A percentile compares a stretch with the other conserved stretches of the same genome.
These are phyloP conservation scores for Escovopsis sp. DNA, from an alignment of 2,329 filamentous ascomycete species.

Conservation along the genomic window DNA sequence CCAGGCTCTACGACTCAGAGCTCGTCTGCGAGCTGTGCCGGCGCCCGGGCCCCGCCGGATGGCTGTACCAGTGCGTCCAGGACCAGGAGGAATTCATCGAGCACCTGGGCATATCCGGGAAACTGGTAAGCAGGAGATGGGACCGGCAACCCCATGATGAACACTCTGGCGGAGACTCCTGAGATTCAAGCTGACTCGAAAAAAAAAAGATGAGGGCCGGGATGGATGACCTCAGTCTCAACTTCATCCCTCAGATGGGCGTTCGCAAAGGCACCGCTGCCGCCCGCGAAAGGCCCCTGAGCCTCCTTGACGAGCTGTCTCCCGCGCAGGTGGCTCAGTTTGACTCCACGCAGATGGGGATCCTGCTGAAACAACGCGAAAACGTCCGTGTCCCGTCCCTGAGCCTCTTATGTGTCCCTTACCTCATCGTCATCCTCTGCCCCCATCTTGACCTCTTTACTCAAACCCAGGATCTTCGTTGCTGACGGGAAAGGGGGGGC, in stretches of 20 bases:
- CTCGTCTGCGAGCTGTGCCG: constrained; percentile 45
- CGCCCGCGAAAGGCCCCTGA: constrained; percentile 26
- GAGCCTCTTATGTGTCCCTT: too few species aligned
- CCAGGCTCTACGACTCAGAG: constrained; percentile 42
- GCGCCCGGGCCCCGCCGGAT: constrained; percentile 43
- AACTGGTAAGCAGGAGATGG: constrained; percentile 4
- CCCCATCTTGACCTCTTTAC: too few species aligned
- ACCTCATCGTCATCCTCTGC: too few species aligned
- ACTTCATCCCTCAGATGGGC: constrained; percentile 18
- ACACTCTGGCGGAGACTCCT: too few species aligned
- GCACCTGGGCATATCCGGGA: constrained; percentile 12
- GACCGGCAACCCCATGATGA: not conserved
- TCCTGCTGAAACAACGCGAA: constrained; percentile 34
- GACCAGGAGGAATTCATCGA: constrained; percentile 36
- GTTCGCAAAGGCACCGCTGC: constrained; percentile 25
- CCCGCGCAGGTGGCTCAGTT: constrained; percentile 29
- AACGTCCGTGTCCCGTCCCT: constrained; percentile 21
- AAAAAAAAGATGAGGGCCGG: constrained; percentile 11
- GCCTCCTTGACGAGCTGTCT: constrained; percentile 30
- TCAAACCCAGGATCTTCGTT: constrained; percentile 2
- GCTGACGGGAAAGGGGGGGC: not conserved
- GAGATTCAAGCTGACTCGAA: not conserved
- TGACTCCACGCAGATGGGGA: constrained; percentile 29
- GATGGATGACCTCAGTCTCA: constrained; percentile 22
- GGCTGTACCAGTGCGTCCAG: constrained; percentile 59